phyloP scores from a whole-genome alignment of 495 filamentous ascomycete genomes.

The Annulohypoxylon nitens region DNA sequence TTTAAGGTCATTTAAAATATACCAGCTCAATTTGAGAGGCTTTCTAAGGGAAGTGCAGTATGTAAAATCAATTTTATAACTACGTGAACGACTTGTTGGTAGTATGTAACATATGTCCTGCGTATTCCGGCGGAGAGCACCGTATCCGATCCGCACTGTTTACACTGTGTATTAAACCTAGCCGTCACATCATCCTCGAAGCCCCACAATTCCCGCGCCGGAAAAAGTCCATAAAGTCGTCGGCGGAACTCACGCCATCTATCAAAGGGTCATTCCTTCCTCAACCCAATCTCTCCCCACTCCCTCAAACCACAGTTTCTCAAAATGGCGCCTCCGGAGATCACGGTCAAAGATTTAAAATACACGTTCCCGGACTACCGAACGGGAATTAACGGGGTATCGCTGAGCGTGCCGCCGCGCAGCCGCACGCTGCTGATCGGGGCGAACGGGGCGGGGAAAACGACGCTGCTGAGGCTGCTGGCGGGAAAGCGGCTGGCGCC shows the following conservation, averaged over 20 bases:
- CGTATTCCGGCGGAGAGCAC: conserved; percentile 41
- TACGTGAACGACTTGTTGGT: too few relatives aligned
- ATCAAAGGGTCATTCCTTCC: background rate
- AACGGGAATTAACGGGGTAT: conserved; percentile 76
- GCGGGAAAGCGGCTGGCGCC: conserved; percentile 96
- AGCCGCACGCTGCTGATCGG: conserved; percentile 94
- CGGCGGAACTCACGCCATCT: background rate
- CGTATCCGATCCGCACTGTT: conserved; percentile 25
- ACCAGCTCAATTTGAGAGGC: too few relatives aligned
- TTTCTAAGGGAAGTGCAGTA: too few relatives aligned
- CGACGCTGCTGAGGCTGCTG: conserved; percentile 86
- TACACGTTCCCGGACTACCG: conserved; percentile 90
- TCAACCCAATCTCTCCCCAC: background rate
- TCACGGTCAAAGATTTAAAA: conserved; percentile 79
- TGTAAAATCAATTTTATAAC: too few relatives aligned
- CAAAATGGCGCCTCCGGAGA: conserved; percentile 49
- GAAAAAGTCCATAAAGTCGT: conserved; percentile 25
- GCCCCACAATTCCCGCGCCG: conserved; percentile 28
- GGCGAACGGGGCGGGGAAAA: conserved; percentile 98
- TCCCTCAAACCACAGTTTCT: background rate
- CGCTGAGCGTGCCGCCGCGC: conserved; percentile 79
- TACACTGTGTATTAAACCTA: conserved; percentile 25
- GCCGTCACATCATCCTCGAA: conserved; percentile 19
- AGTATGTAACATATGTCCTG: conserved; percentile 5
- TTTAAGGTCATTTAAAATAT: too few relatives aligned